Evolutionary conservation across 192 early-diverging fungal genomes (phyloP).

Genomic region (Phycomyces blakesleeanus): DNA sequence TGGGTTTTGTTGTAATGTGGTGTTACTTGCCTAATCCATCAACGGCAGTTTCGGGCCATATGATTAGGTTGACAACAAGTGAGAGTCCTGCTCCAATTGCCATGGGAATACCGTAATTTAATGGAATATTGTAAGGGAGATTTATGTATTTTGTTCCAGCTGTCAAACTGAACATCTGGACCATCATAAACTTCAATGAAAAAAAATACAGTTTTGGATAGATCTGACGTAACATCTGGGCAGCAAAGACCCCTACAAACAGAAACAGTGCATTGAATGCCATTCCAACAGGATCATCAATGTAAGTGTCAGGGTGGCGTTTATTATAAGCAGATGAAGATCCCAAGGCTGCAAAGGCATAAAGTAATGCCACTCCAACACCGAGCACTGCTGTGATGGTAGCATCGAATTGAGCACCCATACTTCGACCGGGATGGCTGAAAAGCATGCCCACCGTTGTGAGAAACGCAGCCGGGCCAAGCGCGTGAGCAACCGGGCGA

Average conservation of each 20-base stretch:
- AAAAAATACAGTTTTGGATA: slow-evolving; percentile 45
- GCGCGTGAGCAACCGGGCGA: slow-evolving; percentile 1
- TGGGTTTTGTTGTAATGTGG: background rate
- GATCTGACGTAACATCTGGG: slow-evolving; percentile 32
- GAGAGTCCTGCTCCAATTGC: slow-evolving; percentile 39
- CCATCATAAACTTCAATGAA: slow-evolving; percentile 44
- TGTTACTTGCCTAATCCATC: slow-evolving; percentile 42
- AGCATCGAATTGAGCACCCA: slow-evolving; percentile 48
- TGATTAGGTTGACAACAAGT: slow-evolving; percentile 35
- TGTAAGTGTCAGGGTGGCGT: slow-evolving; percentile 1
- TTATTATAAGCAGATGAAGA: slow-evolving; percentile 34
- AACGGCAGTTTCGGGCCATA: slow-evolving; percentile 51
- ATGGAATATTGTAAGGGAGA: slow-evolving; percentile 6
- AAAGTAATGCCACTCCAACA: slow-evolving; percentile 30
- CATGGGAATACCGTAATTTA: slow-evolving; percentile 36
- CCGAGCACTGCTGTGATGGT: slow-evolving; percentile 43
- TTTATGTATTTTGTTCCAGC: slow-evolving; percentile 6
- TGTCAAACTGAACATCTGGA: slow-evolving; percentile 42
- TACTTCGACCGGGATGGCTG: slow-evolving; percentile 43
- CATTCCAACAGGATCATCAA: slow-evolving; percentile 26
- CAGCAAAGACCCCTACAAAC: slow-evolving; percentile 40
- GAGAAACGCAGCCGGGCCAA: slow-evolving; percentile 34
- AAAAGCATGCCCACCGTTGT: slow-evolving; percentile 39
- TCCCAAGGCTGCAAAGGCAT: slow-evolving; percentile 35
- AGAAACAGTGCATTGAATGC: slow-evolving; percentile 37